Evolutionary conservation across 2,329 filamentous ascomycete species (phyloP).

Genomic region (Diplocarpon rosae): DNA sequence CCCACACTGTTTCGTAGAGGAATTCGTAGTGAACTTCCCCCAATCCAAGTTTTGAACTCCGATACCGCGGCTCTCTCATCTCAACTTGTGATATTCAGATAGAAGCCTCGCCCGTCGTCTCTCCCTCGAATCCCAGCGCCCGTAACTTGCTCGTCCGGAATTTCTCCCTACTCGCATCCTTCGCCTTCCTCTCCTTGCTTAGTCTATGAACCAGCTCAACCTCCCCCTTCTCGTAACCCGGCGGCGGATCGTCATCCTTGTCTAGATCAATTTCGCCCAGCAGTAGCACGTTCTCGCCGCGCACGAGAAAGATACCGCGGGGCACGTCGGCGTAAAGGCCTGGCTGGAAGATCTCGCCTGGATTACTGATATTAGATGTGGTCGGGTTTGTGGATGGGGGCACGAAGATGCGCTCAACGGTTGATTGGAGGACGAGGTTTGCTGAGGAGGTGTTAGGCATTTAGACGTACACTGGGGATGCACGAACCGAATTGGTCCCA

Average conservation of each 20-base stretch:
- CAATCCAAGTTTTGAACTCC: background rate
- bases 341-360: constrained; percentile 28
- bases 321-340: constrained; percentile 73
- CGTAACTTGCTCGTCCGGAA: constrained; percentile 58
- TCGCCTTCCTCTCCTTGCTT: constrained; percentile 58
- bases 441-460: constrained; percentile 39
- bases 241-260: constrained; percentile 78
- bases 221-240: constrained; percentile 54
- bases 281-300: constrained; percentile 93
- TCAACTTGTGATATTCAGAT: constrained; percentile 36
- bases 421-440: constrained; percentile 90
- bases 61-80: background rate
- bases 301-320: constrained; percentile 80
- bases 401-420: constrained; percentile 72
- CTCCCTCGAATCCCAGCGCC: constrained; percentile 76
- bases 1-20: background rate
- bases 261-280: constrained; percentile 95
- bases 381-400: constrained; percentile 33
- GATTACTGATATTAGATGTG: constrained; percentile 24
- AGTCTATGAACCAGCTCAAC: constrained; percentile 59
- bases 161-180: constrained; percentile 65
- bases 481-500: constrained; percentile 90
- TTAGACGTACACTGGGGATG: background rate
- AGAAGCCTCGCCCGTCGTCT: constrained; percentile 66
- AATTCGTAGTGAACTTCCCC: background rate